Evolutionary conservation across 2,329 filamentous ascomycete species (phyloP).

Genomic region (Epichloe aotearoae): DNA sequence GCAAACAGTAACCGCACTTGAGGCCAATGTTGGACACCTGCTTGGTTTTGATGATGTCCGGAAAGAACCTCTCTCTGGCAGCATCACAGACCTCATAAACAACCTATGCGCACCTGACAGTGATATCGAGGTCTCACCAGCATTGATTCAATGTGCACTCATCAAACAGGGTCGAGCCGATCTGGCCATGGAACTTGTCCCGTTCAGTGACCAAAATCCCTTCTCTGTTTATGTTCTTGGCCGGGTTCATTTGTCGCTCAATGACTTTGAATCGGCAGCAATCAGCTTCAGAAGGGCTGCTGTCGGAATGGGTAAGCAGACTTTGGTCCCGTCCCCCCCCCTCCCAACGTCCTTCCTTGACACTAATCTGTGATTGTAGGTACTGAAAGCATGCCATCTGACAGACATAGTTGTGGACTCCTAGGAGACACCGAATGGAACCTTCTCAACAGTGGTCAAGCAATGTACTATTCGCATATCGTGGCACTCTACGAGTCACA

Average conservation of each 20-base stretch:
- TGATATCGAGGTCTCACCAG: slow-evolving; percentile 49
- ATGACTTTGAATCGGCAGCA: slow-evolving; percentile 61
- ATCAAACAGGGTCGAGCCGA: slow-evolving; percentile 47
- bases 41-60: slow-evolving; percentile 43
- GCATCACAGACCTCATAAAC: slow-evolving; percentile 53
- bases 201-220: slow-evolving; percentile 42
- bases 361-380: slow-evolving; percentile 19
- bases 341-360: neutral
- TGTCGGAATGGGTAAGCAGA: slow-evolving; percentile 60
- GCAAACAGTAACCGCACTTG: slow-evolving; percentile 42
- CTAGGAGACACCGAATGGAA: slow-evolving; percentile 65
- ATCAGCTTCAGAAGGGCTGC: slow-evolving; percentile 71
- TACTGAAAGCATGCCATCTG: slow-evolving; percentile 29
- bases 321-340: neutral
- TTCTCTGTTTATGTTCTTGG: slow-evolving; percentile 76
- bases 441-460: slow-evolving; percentile 55
- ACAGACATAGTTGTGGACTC: slow-evolving; percentile 49
- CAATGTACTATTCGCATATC: slow-evolving; percentile 79
- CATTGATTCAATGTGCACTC: slow-evolving; percentile 48
- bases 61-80: slow-evolving; percentile 39
- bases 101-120: slow-evolving; percentile 53
- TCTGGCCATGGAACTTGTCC: slow-evolving; percentile 41
- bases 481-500: slow-evolving; percentile 67
- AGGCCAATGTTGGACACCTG: slow-evolving; percentile 48
- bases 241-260: slow-evolving; percentile 59